phyloP scores from a whole-genome alignment of 192 early-diverging fungal genomes.

The Podila epicladia region DNA sequence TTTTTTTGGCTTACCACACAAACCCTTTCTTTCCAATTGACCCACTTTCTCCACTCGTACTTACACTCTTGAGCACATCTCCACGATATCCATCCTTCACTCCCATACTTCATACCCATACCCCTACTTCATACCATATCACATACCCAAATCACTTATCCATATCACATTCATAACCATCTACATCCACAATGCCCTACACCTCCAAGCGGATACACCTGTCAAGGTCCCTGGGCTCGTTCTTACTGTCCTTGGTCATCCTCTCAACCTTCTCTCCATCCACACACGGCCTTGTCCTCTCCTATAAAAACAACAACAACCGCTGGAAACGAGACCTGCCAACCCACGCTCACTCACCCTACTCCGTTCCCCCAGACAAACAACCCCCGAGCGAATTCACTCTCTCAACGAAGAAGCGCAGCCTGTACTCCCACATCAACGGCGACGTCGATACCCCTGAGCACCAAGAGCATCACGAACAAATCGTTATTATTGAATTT shows the following conservation, averaged over 20 bases:
- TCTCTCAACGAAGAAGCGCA: slow-evolving; percentile 11
- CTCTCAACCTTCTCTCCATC: not conserved
- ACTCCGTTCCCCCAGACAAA: not conserved
- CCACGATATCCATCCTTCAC: not conserved
- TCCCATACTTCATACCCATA: not conserved
- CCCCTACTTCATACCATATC: not conserved
- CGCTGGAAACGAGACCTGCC: not conserved
- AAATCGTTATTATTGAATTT: not conserved
- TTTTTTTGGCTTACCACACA: not conserved
- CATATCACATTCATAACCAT: not conserved
- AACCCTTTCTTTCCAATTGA: not conserved
- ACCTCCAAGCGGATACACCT: not conserved
- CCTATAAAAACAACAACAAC: not conserved
- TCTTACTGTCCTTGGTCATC: slow-evolving; percentile 1
- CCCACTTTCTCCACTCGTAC: not conserved
- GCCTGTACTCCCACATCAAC: slow-evolving; percentile 31
- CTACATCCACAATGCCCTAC: not conserved
- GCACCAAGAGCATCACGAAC: slow-evolving; percentile 1
- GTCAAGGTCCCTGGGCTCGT: not conserved
- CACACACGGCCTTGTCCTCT: not conserved
- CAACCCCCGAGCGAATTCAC: not conserved
- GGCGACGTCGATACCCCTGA: slow-evolving; percentile 4
- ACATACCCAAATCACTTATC: not conserved
- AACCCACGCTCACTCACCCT: not conserved
- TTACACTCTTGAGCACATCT: not conserved